These are phyloP conservation scores for Huiozyma sinensis DNA, from an alignment of 805 yeast genomes.

Conservation along the genomic window DNA sequence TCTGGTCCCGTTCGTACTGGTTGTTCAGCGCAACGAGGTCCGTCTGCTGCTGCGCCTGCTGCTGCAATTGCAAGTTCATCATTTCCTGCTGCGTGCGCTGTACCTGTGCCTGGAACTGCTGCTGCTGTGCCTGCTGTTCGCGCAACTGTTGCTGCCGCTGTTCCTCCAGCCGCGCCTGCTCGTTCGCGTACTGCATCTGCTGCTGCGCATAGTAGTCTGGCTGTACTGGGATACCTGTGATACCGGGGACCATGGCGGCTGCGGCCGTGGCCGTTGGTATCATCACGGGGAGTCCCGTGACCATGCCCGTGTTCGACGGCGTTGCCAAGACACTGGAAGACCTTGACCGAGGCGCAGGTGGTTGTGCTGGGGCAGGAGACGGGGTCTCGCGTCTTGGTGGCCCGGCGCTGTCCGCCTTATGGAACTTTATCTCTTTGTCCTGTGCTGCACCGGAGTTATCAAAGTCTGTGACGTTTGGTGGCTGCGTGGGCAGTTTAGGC, in stretches of 20 bases:
- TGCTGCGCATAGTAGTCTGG: conserved; percentile 11
- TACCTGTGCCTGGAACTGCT: conserved; percentile 42
- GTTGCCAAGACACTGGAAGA: background rate
- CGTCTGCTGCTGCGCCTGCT: conserved; percentile 68
- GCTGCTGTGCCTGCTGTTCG: conserved; percentile 60
- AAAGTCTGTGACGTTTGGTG: conserved; percentile 25
- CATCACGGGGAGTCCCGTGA: conserved; percentile 4
- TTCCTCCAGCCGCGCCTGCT: conserved; percentile 57
- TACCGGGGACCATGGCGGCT: conserved; percentile 30
- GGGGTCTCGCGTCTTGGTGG: conserved; percentile 1
- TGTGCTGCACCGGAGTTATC: conserved; percentile 15
- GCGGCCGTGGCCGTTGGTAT: conserved; percentile 15
- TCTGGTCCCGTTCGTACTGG: conserved; percentile 80
- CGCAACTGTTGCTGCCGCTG: conserved; percentile 54
- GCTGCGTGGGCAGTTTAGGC: conserved; percentile 29
- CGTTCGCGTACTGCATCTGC: conserved; percentile 55
- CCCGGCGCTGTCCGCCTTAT: conserved; percentile 2
- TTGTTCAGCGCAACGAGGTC: conserved; percentile 64
- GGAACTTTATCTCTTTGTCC: conserved; percentile 9
- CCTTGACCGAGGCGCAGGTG: background rate
- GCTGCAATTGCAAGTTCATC: conserved; percentile 43
- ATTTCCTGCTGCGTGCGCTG: conserved; percentile 45
- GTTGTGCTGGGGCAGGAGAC: background rate
- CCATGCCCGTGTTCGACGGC: conserved; percentile 1
- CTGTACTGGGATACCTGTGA: conserved; percentile 15